phyloP scores from a whole-genome alignment of 768 basidiomycete species.

The Tremella fuciformis region DNA sequence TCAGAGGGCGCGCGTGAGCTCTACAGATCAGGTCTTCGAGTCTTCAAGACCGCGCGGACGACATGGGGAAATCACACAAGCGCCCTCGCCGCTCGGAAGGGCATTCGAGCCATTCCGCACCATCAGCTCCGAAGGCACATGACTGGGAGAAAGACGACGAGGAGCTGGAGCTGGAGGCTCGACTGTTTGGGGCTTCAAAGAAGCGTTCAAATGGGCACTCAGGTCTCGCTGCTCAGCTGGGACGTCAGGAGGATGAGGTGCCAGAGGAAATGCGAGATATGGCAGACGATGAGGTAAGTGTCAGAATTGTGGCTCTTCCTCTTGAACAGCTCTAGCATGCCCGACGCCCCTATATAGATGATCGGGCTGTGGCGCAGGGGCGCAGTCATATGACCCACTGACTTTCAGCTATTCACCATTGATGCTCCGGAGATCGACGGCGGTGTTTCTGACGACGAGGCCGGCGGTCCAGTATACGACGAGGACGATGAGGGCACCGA shows the following conservation, averaged over 20 bases:
- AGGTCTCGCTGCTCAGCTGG: conserved; percentile 6
- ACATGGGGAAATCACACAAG: no score
- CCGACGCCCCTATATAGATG: background rate
- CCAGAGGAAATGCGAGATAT: conserved; percentile 20
- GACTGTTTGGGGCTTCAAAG: conserved; percentile 42
- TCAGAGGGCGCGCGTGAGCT: no score
- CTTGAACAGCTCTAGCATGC: background rate
- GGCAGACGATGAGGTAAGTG: conserved; percentile 18
- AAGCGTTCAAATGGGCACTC: conserved; percentile 13
- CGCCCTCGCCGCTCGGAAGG: no score
- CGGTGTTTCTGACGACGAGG: conserved; percentile 57
- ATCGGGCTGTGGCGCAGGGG: background rate
- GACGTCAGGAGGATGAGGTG: conserved; percentile 15
- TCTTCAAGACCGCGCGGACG: no score
- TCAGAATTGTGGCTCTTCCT: background rate
- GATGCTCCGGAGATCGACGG: conserved; percentile 56
- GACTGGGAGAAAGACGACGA: conserved; percentile 47
- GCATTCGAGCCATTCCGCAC: background rate
- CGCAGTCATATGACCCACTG: background rate
- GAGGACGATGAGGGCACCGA: conserved; percentile 56
- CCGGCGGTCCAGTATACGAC: conserved; percentile 18
- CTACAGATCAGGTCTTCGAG: no score
- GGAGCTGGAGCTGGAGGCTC: conserved; percentile 48
- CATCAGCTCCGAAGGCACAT: background rate
- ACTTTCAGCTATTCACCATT: conserved; percentile 41